Evolutionary conservation across 1,284 basidiomycete genomes (phyloP), one percentile per base, ranked within the genome.

Genomic region (Phaffia rhodozyma): DNA sequence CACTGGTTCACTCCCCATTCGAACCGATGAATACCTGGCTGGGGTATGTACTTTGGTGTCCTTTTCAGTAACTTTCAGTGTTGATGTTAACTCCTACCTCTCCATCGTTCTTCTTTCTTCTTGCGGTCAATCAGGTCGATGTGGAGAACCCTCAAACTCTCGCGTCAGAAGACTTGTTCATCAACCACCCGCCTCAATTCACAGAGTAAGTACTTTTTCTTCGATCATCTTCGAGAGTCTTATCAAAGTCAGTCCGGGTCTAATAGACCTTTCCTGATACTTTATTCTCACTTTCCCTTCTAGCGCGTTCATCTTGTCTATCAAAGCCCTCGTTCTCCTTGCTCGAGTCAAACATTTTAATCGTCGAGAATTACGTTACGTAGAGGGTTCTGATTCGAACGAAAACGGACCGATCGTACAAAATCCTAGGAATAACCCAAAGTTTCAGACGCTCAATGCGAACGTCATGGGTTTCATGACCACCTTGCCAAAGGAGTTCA

Each of bases 341-440:
- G 49, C 58, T 25, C 58, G 63, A 2, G 59, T 65, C 23, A 65
- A 65, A 47, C 48, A 57, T 18, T 65, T 65, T 58, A 65, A 65
- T 34, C 63, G 63, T 7, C 54, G 54, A 0, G 49, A 53, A 29
- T 49, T 65, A 16, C 38, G 38, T 7, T 43, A 43, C 16, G 38
- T 43, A 2, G 38, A 43, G 13, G 38, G 38, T 16, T 43, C 38
- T 43, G 5, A 5, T 16, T 11, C 5, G 7, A 16, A 11, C 38
- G 38, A 43, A 11, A 16, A 43, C 13, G 38, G 38, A 16, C 38
- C 38, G 38, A 11, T 16, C 16, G 16, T 43, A 7, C 38, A 43
- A 11, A 43, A 43, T 43, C 54, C 43, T 32, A 18, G 16, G 34
- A 4, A 29, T 20, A 32, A 64, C 34, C 23, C 29, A 13, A 54